These are phyloP conservation scores for Cupressus sempervirens DNA, from an alignment of 75 land plant species.

Conservation along the genomic window DNA sequence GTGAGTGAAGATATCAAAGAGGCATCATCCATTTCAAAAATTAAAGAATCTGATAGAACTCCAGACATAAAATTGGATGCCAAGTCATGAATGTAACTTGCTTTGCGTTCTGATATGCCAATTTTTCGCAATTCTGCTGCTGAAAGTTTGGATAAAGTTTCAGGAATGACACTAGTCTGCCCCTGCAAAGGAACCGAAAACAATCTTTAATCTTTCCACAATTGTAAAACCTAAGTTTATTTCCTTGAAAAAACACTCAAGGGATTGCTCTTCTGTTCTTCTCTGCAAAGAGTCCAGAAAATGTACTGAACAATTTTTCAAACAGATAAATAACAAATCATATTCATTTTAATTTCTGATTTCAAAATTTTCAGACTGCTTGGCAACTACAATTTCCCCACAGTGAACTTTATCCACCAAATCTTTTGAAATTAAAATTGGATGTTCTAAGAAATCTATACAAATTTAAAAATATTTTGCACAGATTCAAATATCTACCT, in stretches of 20 bases:
- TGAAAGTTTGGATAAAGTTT: constrained; percentile 42
- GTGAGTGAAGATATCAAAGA: constrained; percentile 74
- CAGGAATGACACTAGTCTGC: constrained; percentile 49
- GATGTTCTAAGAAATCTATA: neutral
- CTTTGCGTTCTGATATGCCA: constrained; percentile 83
- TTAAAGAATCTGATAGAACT: constrained; percentile 56
- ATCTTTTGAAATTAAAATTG: neutral
- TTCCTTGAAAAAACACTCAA: neutral
- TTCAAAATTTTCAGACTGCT: neutral
- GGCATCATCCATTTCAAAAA: constrained; percentile 70
- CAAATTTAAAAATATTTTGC: neutral
- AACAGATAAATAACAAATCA: neutral
- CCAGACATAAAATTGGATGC: constrained; percentile 66
- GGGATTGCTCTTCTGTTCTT: neutral
- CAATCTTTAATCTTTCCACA: neutral
- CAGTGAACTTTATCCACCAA: neutral
- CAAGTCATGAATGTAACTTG: constrained; percentile 81
- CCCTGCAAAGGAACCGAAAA: constrained; percentile 30
- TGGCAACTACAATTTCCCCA: neutral
- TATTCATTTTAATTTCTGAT: neutral
- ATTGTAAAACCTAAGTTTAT: neutral
- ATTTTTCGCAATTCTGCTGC: constrained; percentile 63
- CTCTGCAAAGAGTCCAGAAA: neutral
- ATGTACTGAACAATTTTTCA: neutral
- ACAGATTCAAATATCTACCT: neutral